Evolutionary conservation across 352 stramenopile genomes (phyloP), one percentile per base, ranked within the genome.

Genomic region (Globisporangium irregulare): DNA sequence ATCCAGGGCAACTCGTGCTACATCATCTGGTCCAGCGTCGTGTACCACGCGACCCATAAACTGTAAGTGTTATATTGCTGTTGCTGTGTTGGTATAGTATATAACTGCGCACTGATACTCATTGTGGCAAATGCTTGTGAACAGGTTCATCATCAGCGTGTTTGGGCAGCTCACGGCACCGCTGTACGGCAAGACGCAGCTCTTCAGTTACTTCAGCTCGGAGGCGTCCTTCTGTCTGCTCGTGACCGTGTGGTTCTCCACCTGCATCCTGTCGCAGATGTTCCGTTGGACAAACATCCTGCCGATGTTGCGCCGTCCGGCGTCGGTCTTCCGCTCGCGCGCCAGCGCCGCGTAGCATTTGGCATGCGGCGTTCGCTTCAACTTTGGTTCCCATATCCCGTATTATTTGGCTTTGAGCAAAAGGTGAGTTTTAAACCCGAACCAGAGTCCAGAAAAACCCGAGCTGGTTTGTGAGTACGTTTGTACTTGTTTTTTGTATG

Each of bases 1-100:
- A 94, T 95, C 67, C 88, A 95, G 71, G 88, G 88, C 75, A 93
- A 93, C 64, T 91, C 88, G 46, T 88, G 81, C 80, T 92, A 93
- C 73, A 81, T 93, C 67, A 94, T 95, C 74, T 95, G 88, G 88
- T 93, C 88, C 5, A 94, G 86, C 68, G 85, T 90, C 62, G 73
- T 95, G 50, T 95, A 95, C 73, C 88, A 94, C 69, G 78, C 88
- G 24, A 91, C 86, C 15, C 88, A 95, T 75, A 93, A 92, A 41
- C 80, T 95, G 85, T 95, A 93, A 79, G 85, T 32, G 4, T 32
- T 32, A 7, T 4, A 32, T 54, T 54, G 15, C 51, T 27, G 9
- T 43, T 29, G n/a, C 24, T 54, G 9, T 18, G 10, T 34, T 48
- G 1, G 22, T 36, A 9, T 22, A 32, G 4, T 18, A 38, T 50